Base-by-base conservation (phyloP, 306 rosid genomes). In the Sechiopsis laciniata region DNA sequence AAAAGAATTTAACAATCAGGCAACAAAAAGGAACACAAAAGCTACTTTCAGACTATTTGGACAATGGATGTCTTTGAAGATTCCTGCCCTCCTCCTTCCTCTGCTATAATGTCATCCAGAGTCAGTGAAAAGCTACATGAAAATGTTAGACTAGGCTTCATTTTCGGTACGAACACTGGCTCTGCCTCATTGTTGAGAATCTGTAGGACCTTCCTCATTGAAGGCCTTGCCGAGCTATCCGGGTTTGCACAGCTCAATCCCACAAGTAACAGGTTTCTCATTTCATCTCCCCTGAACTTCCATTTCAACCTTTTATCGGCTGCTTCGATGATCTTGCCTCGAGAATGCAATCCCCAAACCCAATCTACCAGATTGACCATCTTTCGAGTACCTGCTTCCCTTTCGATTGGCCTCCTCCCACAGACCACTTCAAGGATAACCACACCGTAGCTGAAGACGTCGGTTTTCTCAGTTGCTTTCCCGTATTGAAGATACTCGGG, bases 401-500 rank as follows among this genome's bases (percentile, higher is more conserved):
- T 79, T 78, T 87, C 85, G 19, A 87, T 84, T 3, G 87, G 88
- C 57, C 90, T 87, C 77, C 86, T 84, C 17, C 90, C 90, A 59
- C 90, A 87, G 4, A 85, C 88, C 74, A 84, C 80, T 75, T 84
- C 90, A 26, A 84, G 84, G 32, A 78, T 59, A 73, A 91, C 96
- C 50, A 91, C 91, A 0, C 97, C 96, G 57, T 67, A 91, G 84
- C 96, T 89, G 79, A 87, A 91, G 52, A 81, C 86, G 56, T 89
- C 96, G 6, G 91, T 87, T 72, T 85, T 91, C 60, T 91, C 96
- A 15, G 91, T 91, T 0, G 97, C 96, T 71, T 86, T 91, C 7
- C 96, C 96, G 10, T 84, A 89, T 24, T 89, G 97, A 69, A 91
- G 93, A 81, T 88, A 90, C 76, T 90, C 94, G 10, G 96, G 94